These are phyloP conservation scores for Malassezia obtusa DNA, from an alignment of 1,284 basidiomycete species.

Conservation along the genomic window DNA sequence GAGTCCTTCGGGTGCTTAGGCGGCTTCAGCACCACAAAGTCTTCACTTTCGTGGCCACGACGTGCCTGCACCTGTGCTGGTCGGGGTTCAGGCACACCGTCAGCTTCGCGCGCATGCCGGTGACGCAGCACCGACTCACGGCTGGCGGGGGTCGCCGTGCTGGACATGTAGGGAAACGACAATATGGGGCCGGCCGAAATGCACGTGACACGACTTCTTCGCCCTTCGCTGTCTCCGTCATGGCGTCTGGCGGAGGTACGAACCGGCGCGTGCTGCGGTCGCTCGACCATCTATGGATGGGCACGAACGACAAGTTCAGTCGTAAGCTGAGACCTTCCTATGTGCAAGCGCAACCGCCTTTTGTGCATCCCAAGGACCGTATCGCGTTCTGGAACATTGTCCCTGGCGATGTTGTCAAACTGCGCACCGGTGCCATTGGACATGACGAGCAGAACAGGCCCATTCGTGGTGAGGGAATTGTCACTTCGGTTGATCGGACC, in stretches of 20 bases:
- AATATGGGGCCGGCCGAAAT: not conserved
- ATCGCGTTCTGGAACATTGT: conserved; percentile 50
- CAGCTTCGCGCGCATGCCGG: not conserved
- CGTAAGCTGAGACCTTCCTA: conserved; percentile 40
- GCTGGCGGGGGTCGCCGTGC: not conserved
- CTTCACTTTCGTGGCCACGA: not conserved
- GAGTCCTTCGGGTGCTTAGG: not conserved
- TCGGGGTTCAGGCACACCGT: not conserved
- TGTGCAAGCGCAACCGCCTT: conserved; percentile 36
- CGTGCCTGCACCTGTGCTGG: not conserved
- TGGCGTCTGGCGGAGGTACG: conserved; percentile 9
- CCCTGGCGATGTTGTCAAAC: conserved; percentile 46
- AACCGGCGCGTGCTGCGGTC: conserved; percentile 37
- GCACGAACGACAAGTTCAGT: conserved; percentile 38
- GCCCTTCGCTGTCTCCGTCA: not conserved
- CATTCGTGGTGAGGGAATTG: conserved; percentile 39
- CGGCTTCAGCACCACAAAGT: not conserved
- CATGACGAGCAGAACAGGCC: conserved; percentile 24
- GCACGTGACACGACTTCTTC: conserved; percentile 1
- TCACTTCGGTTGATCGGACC: conserved; percentile 33
- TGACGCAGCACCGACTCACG: conserved; percentile 1
- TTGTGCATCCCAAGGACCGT: conserved; percentile 49
- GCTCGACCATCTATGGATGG: conserved; percentile 45
- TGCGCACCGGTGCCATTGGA: conserved; percentile 39
- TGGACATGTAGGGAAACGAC: not conserved